A percentile compares a stretch with the other conserved stretches of the same genome.
Conservation (phyloP, 306 rosid species). For the Geum urbanum region DNA sequence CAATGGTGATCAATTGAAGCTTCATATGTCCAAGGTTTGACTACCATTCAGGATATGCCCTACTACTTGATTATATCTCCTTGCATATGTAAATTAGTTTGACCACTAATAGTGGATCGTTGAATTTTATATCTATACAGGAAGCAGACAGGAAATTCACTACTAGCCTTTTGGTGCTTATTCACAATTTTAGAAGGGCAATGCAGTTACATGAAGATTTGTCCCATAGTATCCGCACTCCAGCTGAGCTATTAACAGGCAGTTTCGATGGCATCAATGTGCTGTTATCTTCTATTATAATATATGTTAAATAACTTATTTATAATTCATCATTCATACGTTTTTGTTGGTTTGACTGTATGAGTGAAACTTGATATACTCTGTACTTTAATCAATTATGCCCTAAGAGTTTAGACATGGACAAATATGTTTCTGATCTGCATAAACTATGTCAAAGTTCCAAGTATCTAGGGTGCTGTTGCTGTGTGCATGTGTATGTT, state of each 20-base stretch:
- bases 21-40: conserved; percentile 73
- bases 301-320: not conserved
- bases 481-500: not conserved
- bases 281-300: not conserved
- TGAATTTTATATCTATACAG: conserved; percentile 37
- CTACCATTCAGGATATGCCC: not conserved
- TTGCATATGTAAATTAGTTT: not conserved
- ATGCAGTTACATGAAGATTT: conserved; percentile 60
- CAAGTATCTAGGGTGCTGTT: not conserved
- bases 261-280: conserved; percentile 70
- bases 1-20: conserved; percentile 47
- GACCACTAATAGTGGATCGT: not conserved
- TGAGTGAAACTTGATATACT: conserved; percentile 3
- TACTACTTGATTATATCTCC: not conserved
- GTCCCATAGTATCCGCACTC: conserved; percentile 36
- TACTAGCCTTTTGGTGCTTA: conserved; percentile 48
- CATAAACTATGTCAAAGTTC: not conserved
- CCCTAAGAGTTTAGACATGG: not conserved
- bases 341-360: no score
- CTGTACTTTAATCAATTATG: not conserved
- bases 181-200: conserved; percentile 58
- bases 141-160: conserved; percentile 58
- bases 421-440: not conserved
- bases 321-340: no score
- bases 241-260: conserved; percentile 80